Evolutionary conservation across 805 yeast species (phyloP).

Genomic region (Suhomyces faveliae): DNA sequence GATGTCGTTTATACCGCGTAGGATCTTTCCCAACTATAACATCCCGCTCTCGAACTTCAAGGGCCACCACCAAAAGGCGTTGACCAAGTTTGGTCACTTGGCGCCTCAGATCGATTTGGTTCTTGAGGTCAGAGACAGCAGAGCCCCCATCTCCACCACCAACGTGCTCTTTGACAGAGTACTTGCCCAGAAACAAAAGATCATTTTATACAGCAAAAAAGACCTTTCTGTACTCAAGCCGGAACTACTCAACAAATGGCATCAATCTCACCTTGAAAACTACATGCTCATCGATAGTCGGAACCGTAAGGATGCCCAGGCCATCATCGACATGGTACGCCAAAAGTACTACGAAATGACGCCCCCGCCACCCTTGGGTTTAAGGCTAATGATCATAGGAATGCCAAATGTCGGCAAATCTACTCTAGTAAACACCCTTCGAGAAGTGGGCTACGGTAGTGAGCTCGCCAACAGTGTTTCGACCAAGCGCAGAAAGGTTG

Average conservation of each 20-base stretch:
- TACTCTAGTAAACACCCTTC: constrained; percentile 72
- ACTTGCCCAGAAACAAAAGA: constrained; percentile 50
- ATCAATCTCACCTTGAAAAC: constrained; percentile 25
- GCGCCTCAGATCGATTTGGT: constrained; percentile 81
- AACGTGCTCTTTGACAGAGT: constrained; percentile 75
- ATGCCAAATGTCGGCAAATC: constrained; percentile 99
- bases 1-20: constrained; percentile 62
- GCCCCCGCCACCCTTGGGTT: constrained; percentile 83
- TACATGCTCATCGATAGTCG: constrained; percentile 58
- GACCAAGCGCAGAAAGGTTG: constrained; percentile 55
- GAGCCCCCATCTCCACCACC: constrained; percentile 85
- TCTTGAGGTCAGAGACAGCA: constrained; percentile 79
- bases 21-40: constrained; percentile 69
- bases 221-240: constrained; percentile 56
- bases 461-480: constrained; percentile 28
- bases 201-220: constrained; percentile 75
- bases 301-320: constrained; percentile 46
- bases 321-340: constrained; percentile 50
- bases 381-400: constrained; percentile 75
- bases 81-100: constrained; percentile 60
- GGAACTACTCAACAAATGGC: constrained; percentile 34
- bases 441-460: constrained; percentile 42
- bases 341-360: constrained; percentile 44
- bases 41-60: constrained; percentile 76
- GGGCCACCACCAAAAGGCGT: constrained; percentile 86